Evolutionary conservation across 352 stramenopile species (phyloP).

Genomic region (Globisporangium acanthophoron): DNA sequence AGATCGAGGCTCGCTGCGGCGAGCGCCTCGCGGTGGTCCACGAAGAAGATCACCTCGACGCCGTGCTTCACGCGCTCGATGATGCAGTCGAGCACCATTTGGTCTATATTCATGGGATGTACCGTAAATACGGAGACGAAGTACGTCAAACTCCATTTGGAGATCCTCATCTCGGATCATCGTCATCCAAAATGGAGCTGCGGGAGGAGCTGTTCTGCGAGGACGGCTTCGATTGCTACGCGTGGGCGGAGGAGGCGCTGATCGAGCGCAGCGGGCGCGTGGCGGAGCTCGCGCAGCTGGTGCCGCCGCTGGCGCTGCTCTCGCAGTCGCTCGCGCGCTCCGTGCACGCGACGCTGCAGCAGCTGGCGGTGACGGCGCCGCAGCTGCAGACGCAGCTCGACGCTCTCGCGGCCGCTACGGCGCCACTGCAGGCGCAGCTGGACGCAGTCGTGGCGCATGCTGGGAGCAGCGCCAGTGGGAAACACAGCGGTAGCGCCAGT

Average conservation of each 20-base stretch:
- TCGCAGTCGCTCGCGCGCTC: conserved; percentile 52
- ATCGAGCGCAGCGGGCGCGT: conserved; percentile 24
- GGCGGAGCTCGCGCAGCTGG: conserved; percentile 27
- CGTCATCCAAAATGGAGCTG: conserved; percentile 13
- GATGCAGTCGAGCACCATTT: no score
- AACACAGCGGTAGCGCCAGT: background rate
- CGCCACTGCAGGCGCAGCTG: conserved; percentile 36
- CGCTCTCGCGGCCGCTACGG: conserved; percentile 33
- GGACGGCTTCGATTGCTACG: conserved; percentile 58
- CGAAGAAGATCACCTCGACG: no score
- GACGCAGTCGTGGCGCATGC: conserved; percentile 33
- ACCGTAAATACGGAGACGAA: no score
- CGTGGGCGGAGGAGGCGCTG: conserved; percentile 65
- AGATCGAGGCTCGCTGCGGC: no score
- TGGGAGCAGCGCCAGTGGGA: conserved; percentile 1
- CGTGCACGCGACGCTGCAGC: conserved; percentile 55
- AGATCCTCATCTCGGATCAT: no score
- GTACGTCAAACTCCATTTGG: no score
- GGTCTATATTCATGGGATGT: no score
- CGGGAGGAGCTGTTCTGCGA: conserved; percentile 41
- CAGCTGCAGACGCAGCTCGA: conserved; percentile 52
- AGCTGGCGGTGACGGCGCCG: conserved; percentile 41
- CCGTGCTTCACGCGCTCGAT: no score
- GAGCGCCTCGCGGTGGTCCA: no score
- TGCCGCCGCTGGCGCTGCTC: conserved; percentile 55